These are phyloP conservation scores for Pestalotiopsis sp. DNA, from an alignment of 2,329 filamentous ascomycete species.

Conservation along the genomic window DNA sequence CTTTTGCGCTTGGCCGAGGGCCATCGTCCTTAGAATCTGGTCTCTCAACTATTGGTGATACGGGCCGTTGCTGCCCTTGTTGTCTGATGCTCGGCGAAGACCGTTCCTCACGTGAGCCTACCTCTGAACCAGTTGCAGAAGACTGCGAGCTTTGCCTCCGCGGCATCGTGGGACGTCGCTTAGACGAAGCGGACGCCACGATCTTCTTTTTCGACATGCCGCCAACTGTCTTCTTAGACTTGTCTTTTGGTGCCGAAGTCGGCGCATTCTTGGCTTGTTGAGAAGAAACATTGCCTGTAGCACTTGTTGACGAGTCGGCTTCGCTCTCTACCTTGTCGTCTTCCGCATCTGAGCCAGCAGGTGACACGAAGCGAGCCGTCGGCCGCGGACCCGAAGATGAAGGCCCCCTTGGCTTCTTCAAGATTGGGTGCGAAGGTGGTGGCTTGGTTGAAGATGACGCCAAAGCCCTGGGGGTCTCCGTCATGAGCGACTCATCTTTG, in stretches of 20 bases:
- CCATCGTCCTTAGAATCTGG: constrained; percentile 17
- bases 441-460: constrained; percentile 48
- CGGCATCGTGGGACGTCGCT: constrained; percentile 48
- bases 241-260: constrained; percentile 26
- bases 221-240: constrained; percentile 23
- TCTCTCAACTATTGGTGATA: constrained; percentile 32
- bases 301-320: constrained; percentile 45
- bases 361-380: constrained; percentile 64
- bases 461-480: constrained; percentile 26
- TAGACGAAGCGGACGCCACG: constrained; percentile 46
- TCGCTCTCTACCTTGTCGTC: constrained; percentile 35
- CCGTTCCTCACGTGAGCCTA: constrained; percentile 33
- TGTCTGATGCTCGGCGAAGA: constrained; percentile 27
- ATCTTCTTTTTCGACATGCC: constrained; percentile 40
- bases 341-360: constrained; percentile 51
- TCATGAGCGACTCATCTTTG: constrained; percentile 23
- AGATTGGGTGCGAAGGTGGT: constrained; percentile 57
- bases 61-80: constrained; percentile 24
- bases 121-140: constrained; percentile 37
- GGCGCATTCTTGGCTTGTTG: constrained; percentile 23
- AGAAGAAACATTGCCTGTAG: constrained; percentile 30
- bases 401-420: constrained; percentile 61
- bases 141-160: constrained; percentile 53
- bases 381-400: constrained; percentile 56
- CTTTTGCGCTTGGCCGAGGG: constrained; percentile 43